Base-by-base conservation (phyloP, 805 yeast genomes). In the Kazachstania africana region DNA sequence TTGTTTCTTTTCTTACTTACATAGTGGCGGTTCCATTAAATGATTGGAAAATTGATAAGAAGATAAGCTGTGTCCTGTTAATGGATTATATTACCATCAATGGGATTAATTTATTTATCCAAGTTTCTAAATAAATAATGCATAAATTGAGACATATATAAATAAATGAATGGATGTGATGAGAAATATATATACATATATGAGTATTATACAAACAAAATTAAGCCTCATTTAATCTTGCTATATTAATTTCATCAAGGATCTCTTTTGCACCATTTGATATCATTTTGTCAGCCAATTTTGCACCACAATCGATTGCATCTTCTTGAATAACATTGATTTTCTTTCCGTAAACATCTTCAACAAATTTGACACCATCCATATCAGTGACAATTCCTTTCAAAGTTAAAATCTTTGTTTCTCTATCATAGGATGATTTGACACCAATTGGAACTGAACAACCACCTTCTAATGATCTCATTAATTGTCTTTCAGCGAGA, bases 371-470 rank as follows among this genome's bases (percentile, higher is more conserved):
- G 5, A 60, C 56, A 9, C 98, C 98, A 53, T 87, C 94, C 8
- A 87, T 87, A 38, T 79, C 72, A 20, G 85, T 79, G 12, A 88
- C 93, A 23, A 80, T 67, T 5, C 81, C 93, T 40, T 72, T 70
- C 39, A 87, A 58, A 4, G 52, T 47, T 34, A 85, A 63, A 6
- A 40, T 42, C 23, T 65, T 57, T 0, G 74, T 63, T 14, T 54
- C 58, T 33, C 68, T 56, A 41, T 68, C 59, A 36, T 58, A 79
- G 6, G 47, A 41, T n/a, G 85, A 66, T 40, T 74, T 69, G 18
- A 84, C 95, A 32, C 98, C 98, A 42, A 91, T 81, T 5, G 98
- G 98, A 12, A 91, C 96, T 1, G 95, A 83, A 59, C 98, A 91
- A 6, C 98, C 98, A 38, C 97, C 98, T 61, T 91, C 97, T 37